Base-by-base conservation (phyloP, 805 yeast genomes). In the Suhomyces prunicola region DNA sequence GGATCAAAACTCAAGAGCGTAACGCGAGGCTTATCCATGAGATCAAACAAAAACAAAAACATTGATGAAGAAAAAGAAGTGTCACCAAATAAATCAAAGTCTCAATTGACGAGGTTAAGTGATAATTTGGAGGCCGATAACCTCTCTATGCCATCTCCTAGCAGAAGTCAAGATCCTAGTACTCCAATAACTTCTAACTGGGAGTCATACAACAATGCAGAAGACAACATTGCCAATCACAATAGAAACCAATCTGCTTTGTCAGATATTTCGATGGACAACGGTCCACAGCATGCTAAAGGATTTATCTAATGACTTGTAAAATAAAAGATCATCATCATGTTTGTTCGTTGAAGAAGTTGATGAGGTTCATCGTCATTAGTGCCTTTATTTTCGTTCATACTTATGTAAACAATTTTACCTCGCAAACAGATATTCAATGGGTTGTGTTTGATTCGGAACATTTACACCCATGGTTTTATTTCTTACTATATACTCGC, bases 1-100 rank as follows among this genome's bases (percentile, higher is more conserved):
- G 79, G 82, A 8, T 66, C 79, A 3, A 79, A 69, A 63, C 60
- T 79, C 47, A 74, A 73, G 39, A 78, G 71, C 53, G 60, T 82
- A 42, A 71, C 79, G 1, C 71, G 79, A 48, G 76, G 79, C 9
- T 71, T 77, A 49, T 74, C 80, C 1, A 54, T 60, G 17, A 68
- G 56, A 47, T 51, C 53, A 10, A 61, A 56, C 40, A 63, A 56
- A 17, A n/a, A 57, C 50, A 22, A 53, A 58, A 10, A 39, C 46
- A 36, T 51, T 15, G 52, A 50, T 46, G 35, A 50, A 41, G 50
- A 52, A 35, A n/a, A 12, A 17, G 29, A n/a, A 29, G 15, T 23
- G 2, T 23, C 46, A 6, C 40, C 35, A 29, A 23, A 33, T 40
- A 35, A 26, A 41, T 39, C 24, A 26, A 50, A 23, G 51, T n/a